Evolutionary conservation across 169 alveolate genomes (phyloP).

Genomic region (Theileria annulata): DNA sequence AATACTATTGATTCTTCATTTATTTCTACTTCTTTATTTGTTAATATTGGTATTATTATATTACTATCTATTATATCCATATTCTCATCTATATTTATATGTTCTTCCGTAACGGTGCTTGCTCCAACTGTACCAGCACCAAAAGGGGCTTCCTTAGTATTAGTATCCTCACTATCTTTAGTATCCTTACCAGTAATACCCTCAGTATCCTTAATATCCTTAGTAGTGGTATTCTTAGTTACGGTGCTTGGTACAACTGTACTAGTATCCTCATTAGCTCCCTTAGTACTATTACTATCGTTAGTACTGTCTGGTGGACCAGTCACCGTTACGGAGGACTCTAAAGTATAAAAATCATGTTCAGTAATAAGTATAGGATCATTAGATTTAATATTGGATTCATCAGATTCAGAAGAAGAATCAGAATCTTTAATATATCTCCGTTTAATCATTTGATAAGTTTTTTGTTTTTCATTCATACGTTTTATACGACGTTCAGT

Average conservation of each 20-base stretch:
- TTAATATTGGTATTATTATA: constrained; percentile 28
- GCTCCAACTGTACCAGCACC: too few species aligned
- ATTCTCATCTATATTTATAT: background rate
- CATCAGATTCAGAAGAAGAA: constrained; percentile 29
- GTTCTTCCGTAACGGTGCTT: too few species aligned
- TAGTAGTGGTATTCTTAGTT: too few species aligned
- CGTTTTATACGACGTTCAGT: constrained; percentile 5
- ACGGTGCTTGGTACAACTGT: too few species aligned
- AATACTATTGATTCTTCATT: constrained; percentile 37
- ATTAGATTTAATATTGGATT: constrained; percentile 6
- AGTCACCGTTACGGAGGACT: background rate
- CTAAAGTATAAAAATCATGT: constrained; percentile 6
- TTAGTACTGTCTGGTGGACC: background rate
- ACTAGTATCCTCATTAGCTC: too few species aligned
- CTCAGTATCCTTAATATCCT: too few species aligned
- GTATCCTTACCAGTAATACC: too few species aligned
- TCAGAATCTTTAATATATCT: background rate
- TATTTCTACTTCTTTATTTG: constrained; percentile 40
- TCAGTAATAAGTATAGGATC: constrained; percentile 16
- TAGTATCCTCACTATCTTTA: too few species aligned
- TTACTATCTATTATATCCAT: background rate
- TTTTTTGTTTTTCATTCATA: background rate
- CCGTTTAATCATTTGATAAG: background rate
- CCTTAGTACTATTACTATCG: background rate
- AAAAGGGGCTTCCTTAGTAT: too few species aligned